phyloP scores from a whole-genome alignment of 108 stramenopile genomes.

The Cyclotella sp. region DNA sequence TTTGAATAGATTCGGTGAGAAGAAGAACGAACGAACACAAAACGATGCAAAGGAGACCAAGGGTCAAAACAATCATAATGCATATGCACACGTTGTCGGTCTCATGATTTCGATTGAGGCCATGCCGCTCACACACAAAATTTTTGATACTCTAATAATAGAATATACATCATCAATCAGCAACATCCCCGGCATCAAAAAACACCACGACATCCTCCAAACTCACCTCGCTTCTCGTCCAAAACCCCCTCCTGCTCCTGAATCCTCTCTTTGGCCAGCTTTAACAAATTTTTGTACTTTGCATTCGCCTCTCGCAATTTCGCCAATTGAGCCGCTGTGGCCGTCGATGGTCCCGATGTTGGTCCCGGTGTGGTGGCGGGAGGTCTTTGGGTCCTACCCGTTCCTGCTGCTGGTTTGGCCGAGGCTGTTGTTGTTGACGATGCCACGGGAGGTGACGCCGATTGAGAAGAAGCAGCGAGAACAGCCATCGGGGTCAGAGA shows the following conservation, averaged over 20 bases:
- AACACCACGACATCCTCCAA: not conserved
- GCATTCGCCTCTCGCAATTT: slow-evolving; percentile 84
- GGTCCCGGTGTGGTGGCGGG: too few species aligned
- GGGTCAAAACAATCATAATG: not conserved
- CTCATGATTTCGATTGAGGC: too few species aligned
- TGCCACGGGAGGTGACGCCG: too few species aligned
- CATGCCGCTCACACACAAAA: not conserved
- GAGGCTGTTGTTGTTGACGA: too few species aligned
- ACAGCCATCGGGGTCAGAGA: too few species aligned
- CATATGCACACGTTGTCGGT: too few species aligned
- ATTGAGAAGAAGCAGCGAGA: too few species aligned
- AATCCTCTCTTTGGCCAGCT: slow-evolving; percentile 90
- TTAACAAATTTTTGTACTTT: slow-evolving; percentile 88
- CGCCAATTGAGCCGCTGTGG: slow-evolving; percentile 52
- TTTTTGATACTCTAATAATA: not conserved
- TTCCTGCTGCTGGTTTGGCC: too few species aligned
- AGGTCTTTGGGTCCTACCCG: too few species aligned
- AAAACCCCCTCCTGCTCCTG: slow-evolving; percentile 82
- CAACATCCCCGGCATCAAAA: too few species aligned
- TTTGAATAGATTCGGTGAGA: not conserved
- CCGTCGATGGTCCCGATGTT: not conserved
- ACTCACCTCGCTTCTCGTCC: slow-evolving; percentile 59
- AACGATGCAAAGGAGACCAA: not conserved
- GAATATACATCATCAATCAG: not conserved
- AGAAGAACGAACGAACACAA: not conserved